Evolutionary conservation across 495 filamentous ascomycete species (phyloP), one percentile per base, ranked within the genome.

Genomic region (Tuber borchii): DNA sequence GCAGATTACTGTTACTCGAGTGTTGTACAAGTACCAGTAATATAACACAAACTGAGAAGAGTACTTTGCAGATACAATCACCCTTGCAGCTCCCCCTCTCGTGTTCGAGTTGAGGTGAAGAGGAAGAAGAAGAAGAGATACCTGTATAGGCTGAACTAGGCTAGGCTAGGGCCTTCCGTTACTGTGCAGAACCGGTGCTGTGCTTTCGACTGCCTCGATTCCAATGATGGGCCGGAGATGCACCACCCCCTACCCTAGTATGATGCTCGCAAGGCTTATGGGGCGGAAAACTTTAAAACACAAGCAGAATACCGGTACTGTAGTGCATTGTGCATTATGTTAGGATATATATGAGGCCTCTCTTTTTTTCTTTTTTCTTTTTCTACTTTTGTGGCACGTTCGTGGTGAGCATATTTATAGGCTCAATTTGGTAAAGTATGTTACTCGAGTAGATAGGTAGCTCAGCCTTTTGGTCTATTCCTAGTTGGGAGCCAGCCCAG

Each of bases 331-430:
- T 70, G 20, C 43, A 71, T 68, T 65, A 40, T 48, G 76, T 68
- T 69, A 6, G 8, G 34, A 37, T 37, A 37, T 12, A 43, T 12
- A 70, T 40, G 46, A 37, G 51, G 39, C 19, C 19, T 26, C 26
- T 40, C 45, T 56, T 71, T 76, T 71, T 75, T 70, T 43, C 5
- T 70, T 76, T 37, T n/a, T 43, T 14, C 10, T 51, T 31, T 56
- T 45, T 75, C 10, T 3, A 5, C 10, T 61, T 40, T 40, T 40
- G n/a, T 14, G 56, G 17, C 56, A 10, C 2, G 26, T 16, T 17
- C 16, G 26, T 5, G 56, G 19, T 65, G 56, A 34, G 56, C 26
- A 31, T 34, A 34, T 19, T 17, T 34, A 14, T 65, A 9, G n/a
- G n/a, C 51, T n/a, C n/a, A 26, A 26, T 61, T 61, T 61, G 22